Evolutionary conservation across 2,329 filamentous ascomycete species (phyloP).

Genomic region (Fusarium phyllophilum): DNA sequence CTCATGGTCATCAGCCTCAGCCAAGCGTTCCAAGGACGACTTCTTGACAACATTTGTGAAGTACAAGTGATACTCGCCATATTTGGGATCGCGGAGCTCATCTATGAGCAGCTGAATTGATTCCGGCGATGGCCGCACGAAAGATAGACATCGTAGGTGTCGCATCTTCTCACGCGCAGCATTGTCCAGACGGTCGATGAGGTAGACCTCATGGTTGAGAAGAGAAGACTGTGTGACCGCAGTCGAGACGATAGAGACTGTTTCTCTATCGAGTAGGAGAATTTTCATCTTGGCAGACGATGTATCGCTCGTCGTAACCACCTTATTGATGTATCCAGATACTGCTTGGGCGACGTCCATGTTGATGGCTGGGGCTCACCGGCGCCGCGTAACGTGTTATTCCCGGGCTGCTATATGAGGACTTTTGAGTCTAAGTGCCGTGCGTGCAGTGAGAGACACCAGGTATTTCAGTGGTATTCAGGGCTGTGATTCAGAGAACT

Average conservation of each 20-base stretch:
- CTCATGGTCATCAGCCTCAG: conserved; percentile 97
- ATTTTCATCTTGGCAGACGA: conserved; percentile 97
- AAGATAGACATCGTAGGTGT: conserved; percentile 91
- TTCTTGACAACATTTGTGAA: conserved; percentile 99
- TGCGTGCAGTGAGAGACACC: neutral
- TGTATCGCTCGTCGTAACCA: conserved; percentile 78
- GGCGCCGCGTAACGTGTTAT: conserved; percentile 18
- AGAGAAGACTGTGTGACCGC: conserved; percentile 95
- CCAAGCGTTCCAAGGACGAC: conserved; percentile 90
- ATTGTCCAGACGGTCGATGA: conserved; percentile 96
- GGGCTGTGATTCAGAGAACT: neutral
- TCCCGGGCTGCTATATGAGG: neutral
- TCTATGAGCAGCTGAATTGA: conserved; percentile 95
- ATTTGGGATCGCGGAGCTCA: conserved; percentile 94
- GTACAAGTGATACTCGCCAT: conserved; percentile 96
- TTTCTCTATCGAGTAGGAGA: conserved; percentile 90
- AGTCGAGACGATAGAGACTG: conserved; percentile 91
- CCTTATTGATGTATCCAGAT: conserved; percentile 94
- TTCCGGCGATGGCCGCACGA: conserved; percentile 90
- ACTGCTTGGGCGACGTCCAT: conserved; percentile 97
- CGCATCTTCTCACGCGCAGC: conserved; percentile 94
- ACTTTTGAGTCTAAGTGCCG: neutral
- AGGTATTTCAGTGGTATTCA: neutral
- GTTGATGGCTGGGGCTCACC: conserved; percentile 43
- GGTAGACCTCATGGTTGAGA: conserved; percentile 95